Base-by-base conservation (phyloP, 192 early-diverging fungal genomes). In the Coemansia sp. region DNA sequence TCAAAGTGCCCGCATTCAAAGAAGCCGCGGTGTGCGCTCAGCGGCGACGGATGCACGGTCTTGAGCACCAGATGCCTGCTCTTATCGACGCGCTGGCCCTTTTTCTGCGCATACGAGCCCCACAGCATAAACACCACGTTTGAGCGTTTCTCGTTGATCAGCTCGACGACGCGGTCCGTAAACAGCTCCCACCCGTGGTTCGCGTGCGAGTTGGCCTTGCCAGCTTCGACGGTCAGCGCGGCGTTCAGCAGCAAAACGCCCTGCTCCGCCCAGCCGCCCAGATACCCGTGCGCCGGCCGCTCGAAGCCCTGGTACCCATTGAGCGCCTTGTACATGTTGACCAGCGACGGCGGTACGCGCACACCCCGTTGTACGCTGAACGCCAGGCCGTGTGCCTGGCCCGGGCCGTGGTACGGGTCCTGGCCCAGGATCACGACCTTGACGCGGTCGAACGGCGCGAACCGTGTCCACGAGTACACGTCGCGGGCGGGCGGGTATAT, bases 391-490 rank as follows among this genome's bases (percentile, higher is more conserved):
- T 95, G 94, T 4, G 95, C 94, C 69, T 94, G 92, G 44, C 78
- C 79, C 0, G 83, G 77, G 0, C 86, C 86, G 71, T 88, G 93
- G 86, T 82, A 81, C 30, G 64, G 80, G 86, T 91, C 92, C 85
- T 98, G 96, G 5, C 96, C 96, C 48, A 98, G 59, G 42, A 98
- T 95, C 21, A 98, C 95, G 22, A 97, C 91, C 32, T 83, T 82
- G 24, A 98, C 88, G 2, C 75, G 61, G 7, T 67, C 63, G 4
- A 89, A 77, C 21, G 89, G 87, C 52, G 81, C 75, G 55, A 83
- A 94, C 38, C 87, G 86, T 6, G 89, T 87, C 91, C 91, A 91
- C 50, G 87, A 88, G 69, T 95, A 98, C 33, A 95, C 84, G 33
- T 93, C 84, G 4, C 51, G 60, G 62, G 78, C 81, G 29, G 83